Evolutionary conservation across 192 early-diverging fungal genomes (phyloP), one percentile per base, ranked within the genome.

Genomic region (Phycomyces nitens): DNA sequence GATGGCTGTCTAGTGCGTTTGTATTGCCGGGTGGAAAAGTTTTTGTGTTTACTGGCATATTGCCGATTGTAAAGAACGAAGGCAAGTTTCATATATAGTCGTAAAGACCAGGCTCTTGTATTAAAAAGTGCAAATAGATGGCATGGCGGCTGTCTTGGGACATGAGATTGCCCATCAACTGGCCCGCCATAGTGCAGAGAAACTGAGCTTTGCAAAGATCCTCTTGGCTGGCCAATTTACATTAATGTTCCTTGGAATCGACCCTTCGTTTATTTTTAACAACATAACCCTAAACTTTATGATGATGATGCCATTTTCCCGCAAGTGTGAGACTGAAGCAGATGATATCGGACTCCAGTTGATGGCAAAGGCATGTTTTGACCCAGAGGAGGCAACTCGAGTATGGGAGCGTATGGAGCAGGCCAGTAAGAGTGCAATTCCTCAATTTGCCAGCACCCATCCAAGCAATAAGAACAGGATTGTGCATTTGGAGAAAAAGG

Each of bases 1-100:
- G 2, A n/a, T 24, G 4, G 3, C 16, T 43, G 10, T 27, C 40
- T 23, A 75, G 74, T 74, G 96, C 96, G 3, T 96, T 99, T 76
- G 95, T 97, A 9, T 75, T 96, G 49, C 95, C 97, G 1, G 94
- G 93, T 39, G 94, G 94, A 38, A 94, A 95, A 74, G 89, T 99
- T 0, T 99, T 99, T 85, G 97, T 99, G 29, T 99, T 97, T 64
- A 93, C 93, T 22, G 97, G 97, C 4, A 85, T 99, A 18, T 77
- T 99, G 3, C 88, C 89, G 1, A 77, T 99, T 24, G 84, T 84
- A 0, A 57, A 80, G 54, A 85, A 91, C 72, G 91, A 94, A 71
- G 71, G 71, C 62, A 63, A 42, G n/a, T n/a, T n/a, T 7, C 18
- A 47, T 14, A 14, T 14, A 42, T 14, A 10, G 41, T 42, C 14